Evolutionary conservation across 257 asterid species (phyloP), one percentile per base, ranked within the genome.

Genomic region (Scutellaria baicalensis): DNA sequence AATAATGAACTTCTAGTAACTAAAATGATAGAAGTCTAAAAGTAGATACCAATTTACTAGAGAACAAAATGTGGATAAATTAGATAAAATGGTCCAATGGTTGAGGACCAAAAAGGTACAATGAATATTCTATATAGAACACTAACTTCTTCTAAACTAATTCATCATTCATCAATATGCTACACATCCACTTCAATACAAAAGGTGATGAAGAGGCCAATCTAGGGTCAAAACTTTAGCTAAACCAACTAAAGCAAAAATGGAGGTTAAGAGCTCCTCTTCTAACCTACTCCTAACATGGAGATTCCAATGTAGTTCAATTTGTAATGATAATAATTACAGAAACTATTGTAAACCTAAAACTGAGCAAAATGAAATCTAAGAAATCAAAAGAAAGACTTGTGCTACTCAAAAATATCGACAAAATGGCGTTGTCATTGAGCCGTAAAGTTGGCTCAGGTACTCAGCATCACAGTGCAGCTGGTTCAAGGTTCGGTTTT

Each of bases 401-500:
- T 54, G 20, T 31, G 20, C 79, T 27, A 38, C 65, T 60, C 63
- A 40, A 47, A 73, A 35, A 44, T 55, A 57, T 18, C 40, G 7
- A 54, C 18, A 52, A 35, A 16, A 17, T 54, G 38, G 17, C 14
- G 4, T 27, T 14, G 59, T 31, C 31, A 45, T 36, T 27, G 31
- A 69, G 42, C 50, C 12, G 13, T 57, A 13, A 7, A 12, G 6
- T 27, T n/a, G 23, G 61, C 14, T 55, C 40, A 55, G 39, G 60
- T 11, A 55, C 9, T 55, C 17, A 38, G 60, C 60, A 17, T 55
- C 38, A 54, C 21, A 17, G 38, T 54, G 60, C 60, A 5, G 38
- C 52, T 9, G 68, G 56, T 48, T 61, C 68, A 17, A 48, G 35
- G 65, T 55, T 71, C 36, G 81, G 65, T 72, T 70, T 77, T 39